A percentile compares a stretch with the other conserved stretches of the same genome.
These are phyloP conservation scores for Magnolia kwangsiensis DNA, from an alignment of 164 flowering plant genomes.

Conservation along the genomic window DNA sequence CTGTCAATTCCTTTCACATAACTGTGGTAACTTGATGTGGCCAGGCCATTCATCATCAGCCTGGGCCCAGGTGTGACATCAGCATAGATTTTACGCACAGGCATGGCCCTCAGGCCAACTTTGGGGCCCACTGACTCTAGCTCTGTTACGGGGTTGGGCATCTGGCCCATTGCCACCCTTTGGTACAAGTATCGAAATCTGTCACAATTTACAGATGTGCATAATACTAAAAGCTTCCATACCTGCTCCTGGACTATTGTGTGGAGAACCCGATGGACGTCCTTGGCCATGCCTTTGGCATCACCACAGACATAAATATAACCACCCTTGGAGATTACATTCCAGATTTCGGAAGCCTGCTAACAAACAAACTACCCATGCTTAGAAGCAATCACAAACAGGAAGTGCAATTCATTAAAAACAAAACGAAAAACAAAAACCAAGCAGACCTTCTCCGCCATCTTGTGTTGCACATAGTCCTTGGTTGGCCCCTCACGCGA, in stretches of 20 bases:
- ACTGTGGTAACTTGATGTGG: no score
- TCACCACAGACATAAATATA: constrained; percentile 96
- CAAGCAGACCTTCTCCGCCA: constrained; percentile 72
- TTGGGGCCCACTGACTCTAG: no score
- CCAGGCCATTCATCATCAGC: no score
- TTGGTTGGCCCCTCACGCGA: constrained; percentile 89
- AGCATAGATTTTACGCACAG: no score
- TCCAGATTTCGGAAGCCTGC: constrained; percentile 88
- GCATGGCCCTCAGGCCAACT: no score
- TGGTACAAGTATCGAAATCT: no score
- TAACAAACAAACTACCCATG: neutral
- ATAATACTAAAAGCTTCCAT: neutral
- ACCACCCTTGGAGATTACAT: constrained; percentile 70
- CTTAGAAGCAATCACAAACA: neutral
- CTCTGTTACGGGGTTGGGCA: no score
- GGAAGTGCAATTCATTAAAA: neutral
- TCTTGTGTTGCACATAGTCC: constrained; percentile 94
- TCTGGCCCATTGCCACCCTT: no score
- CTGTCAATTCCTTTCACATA: no score
- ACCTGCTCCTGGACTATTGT: constrained; percentile 97
- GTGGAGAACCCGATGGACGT: constrained; percentile 90
- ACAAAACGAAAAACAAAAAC: neutral
- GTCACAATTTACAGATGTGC: no score
- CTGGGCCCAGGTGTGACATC: no score
- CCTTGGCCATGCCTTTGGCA: constrained; percentile 99